These are phyloP conservation scores for Debaryomycetaceae sp. DNA, from an alignment of 1,139 yeast genomes.

Conservation along the genomic window DNA sequence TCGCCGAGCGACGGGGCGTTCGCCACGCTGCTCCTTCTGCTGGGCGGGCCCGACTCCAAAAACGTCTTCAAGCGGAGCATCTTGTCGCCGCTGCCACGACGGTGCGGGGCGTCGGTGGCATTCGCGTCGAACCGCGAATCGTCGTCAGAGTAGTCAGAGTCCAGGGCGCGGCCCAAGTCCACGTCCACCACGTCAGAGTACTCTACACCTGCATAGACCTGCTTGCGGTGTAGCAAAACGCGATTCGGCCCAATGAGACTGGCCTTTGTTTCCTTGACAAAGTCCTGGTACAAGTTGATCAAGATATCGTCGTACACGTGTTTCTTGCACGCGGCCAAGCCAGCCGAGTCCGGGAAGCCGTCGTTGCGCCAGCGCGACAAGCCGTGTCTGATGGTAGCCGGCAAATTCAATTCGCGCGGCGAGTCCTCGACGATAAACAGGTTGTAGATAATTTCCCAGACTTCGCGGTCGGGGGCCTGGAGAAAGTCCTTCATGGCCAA, in stretches of 20 bases:
- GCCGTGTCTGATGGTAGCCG: conserved; percentile 5
- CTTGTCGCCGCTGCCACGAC: no score
- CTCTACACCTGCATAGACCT: background rate
- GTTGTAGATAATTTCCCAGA: conserved; percentile 18
- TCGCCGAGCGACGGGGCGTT: no score
- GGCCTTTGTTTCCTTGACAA: conserved; percentile 12
- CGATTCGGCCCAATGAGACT: background rate
- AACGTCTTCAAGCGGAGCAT: no score
- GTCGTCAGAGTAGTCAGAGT: background rate
- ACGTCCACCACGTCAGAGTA: background rate
- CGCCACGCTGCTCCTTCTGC: no score
- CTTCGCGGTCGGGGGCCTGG: conserved; percentile 6
- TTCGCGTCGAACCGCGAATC: background rate
- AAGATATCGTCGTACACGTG: conserved; percentile 21
- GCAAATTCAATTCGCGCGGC: conserved; percentile 25
- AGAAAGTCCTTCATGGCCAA: conserved; percentile 17
- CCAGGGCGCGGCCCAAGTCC: background rate
- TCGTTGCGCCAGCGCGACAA: conserved; percentile 2
- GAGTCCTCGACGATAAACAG: conserved; percentile 18
- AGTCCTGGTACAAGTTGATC: conserved; percentile 24
- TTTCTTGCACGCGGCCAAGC: conserved; percentile 10
- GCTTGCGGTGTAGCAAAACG: background rate
- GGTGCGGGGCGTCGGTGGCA: background rate
- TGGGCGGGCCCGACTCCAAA: no score
- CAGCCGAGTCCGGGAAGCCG: conserved; percentile 7